phyloP scores from a whole-genome alignment of 768 basidiomycete genomes.

The Mycena indigotica region DNA sequence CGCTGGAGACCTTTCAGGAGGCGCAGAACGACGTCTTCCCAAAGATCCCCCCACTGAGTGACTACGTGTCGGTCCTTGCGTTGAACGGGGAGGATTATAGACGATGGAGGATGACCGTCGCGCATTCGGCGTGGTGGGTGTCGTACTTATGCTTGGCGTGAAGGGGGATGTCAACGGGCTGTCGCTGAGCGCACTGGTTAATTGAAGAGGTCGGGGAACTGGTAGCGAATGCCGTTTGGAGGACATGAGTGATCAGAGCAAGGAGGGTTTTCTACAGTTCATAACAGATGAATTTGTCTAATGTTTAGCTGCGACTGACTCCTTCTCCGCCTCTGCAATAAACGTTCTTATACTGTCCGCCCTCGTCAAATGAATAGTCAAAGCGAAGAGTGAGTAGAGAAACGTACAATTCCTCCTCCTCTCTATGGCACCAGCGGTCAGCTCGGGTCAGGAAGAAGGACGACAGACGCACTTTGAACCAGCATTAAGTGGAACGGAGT shows the following conservation, averaged over 20 bases:
- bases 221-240: slow-evolving; percentile 36
- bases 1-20: not conserved
- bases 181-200: slow-evolving; percentile 37
- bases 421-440: slow-evolving; percentile 46
- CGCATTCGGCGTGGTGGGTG: slow-evolving; percentile 13
- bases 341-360: slow-evolving; percentile 76
- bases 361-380: slow-evolving; percentile 42
- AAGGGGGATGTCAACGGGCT: slow-evolving; percentile 21
- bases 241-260: slow-evolving; percentile 13
- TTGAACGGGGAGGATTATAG: slow-evolving; percentile 39
- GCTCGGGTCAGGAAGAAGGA: not conserved
- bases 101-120: slow-evolving; percentile 55
- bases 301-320: slow-evolving; percentile 48
- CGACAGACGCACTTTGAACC: slow-evolving; percentile 61
- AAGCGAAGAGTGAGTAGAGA: slow-evolving; percentile 32
- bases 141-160: slow-evolving; percentile 18
- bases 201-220: slow-evolving; percentile 50
- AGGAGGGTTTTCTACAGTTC: slow-evolving; percentile 6
- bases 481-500: slow-evolving; percentile 63
- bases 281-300: too few species aligned
- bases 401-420: slow-evolving; percentile 81
- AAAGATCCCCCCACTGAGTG: slow-evolving; percentile 24
- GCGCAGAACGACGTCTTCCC: not conserved
- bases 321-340: slow-evolving; percentile 83
- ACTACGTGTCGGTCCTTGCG: slow-evolving; percentile 24